Evolutionary conservation across 495 filamentous ascomycete genomes (phyloP), one percentile per base, ranked within the genome.

Genomic region (Podospora appendiculata): DNA sequence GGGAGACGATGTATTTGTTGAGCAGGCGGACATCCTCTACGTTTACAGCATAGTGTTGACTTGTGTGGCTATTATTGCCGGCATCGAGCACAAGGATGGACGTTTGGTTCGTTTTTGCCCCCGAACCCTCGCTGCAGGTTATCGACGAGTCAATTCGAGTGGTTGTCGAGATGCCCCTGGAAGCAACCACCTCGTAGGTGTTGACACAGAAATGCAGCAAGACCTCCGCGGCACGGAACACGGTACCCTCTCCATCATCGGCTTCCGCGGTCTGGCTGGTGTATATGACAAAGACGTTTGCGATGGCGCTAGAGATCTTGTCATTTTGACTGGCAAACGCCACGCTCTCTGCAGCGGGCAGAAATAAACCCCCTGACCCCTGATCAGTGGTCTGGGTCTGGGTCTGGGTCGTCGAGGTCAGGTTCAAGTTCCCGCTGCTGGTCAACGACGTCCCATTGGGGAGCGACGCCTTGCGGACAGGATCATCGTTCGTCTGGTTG

Each of bases 201-300:
- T 66, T 66, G 39, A 66, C 60, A 41, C 63, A 66, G 40, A 66
- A 66, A 18, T 62, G 58, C 1, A 60, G 45, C n/a, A 62, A 46
- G 12, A 59, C 56, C 51, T 66, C 63, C 10, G 46, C 45, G 8
- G 63, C 62, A n/a, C 56, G 57, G 54, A 66, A 59, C 9, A 11
- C 39, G 18, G 8, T 3, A 41, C 42, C n/a, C 13, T 41, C 16
- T n/a, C 38, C 16, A 14, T n/a, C 11, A 14, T 6, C 39, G 9
- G 46, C 53, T 32, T 49, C 36, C 11, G 48, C 32, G 6, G 47
- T 55, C 39, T 53, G 46, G 61, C 51, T 59, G 32, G 58, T 58
- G 48, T 63, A 66, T 5, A 66, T 47, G 1, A 63, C 10, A 42
- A 61, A 66, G 40, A 63, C 47, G 32, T 59, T 66, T 6, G 55